Evolutionary conservation across 1,284 basidiomycete species (phyloP).

Genomic region (Pseudozyma hubeiensis): DNA sequence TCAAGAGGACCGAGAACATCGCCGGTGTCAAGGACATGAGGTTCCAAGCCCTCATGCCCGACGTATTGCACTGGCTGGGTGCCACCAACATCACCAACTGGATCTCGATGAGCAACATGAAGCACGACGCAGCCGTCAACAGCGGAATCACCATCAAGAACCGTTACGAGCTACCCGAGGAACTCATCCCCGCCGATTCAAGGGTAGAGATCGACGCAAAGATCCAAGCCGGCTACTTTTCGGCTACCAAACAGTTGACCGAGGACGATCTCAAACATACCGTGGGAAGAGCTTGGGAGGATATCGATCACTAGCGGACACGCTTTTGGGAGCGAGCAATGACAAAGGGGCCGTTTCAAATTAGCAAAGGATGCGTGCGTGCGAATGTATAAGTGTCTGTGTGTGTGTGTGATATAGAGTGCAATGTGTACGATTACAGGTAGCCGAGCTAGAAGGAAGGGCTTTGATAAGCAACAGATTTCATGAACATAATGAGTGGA

Average conservation of each 20-base stretch:
- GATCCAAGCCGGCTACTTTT: conserved; percentile 81
- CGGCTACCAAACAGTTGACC: conserved; percentile 43
- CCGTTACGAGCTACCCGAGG: conserved; percentile 63
- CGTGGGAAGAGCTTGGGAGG: conserved; percentile 86
- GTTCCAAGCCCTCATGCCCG: conserved; percentile 84
- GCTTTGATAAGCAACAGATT: too few relatives aligned
- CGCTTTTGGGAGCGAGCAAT: neutral
- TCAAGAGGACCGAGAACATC: conserved; percentile 90
- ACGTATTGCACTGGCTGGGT: conserved; percentile 75
- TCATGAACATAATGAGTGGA: too few relatives aligned
- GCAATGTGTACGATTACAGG: too few relatives aligned
- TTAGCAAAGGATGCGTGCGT: neutral
- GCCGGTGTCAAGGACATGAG: conserved; percentile 79
- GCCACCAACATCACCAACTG: conserved; percentile 58
- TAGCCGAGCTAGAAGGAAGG: neutral
- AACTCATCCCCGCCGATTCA: conserved; percentile 57
- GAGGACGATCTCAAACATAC: conserved; percentile 68
- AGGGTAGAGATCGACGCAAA: conserved; percentile 61
- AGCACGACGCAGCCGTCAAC: conserved; percentile 84
- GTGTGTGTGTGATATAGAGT: too few relatives aligned
- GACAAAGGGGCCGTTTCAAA: too few relatives aligned
- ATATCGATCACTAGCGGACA: conserved; percentile 48
- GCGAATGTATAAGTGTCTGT: too few relatives aligned
- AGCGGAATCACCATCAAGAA: conserved; percentile 84
- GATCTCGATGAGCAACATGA: conserved; percentile 92